Evolutionary conservation across 441 rosid genomes (phyloP).

Genomic region (Populus trichocarpa): DNA sequence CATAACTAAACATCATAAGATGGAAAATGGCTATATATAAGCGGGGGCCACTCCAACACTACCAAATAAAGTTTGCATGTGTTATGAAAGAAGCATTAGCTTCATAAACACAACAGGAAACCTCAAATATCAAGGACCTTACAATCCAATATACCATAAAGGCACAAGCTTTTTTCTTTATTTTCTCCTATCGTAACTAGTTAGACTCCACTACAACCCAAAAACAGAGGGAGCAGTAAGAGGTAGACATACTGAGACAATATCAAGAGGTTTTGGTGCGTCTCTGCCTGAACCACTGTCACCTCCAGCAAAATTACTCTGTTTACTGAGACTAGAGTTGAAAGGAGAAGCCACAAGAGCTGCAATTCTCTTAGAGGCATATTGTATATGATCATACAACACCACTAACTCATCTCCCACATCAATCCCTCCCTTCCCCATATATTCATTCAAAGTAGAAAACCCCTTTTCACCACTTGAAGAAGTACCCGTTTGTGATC

Average conservation of each 20-base stretch:
- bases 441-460: slow-evolving; percentile 47
- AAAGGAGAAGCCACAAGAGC: slow-evolving; percentile 89
- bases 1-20: not conserved
- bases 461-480: slow-evolving; percentile 25
- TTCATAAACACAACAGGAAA: not conserved
- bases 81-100: not conserved
- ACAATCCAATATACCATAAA: not conserved
- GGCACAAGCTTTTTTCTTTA: too few species aligned
- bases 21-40: not conserved
- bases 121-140: not conserved
- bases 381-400: slow-evolving; percentile 67
- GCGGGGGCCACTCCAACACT: not conserved
- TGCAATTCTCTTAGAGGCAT: slow-evolving; percentile 87
- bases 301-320: slow-evolving; percentile 25
- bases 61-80: not conserved
- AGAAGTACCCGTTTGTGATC: slow-evolving; percentile 31
- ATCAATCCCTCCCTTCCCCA: slow-evolving; percentile 51
- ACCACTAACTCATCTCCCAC: slow-evolving; percentile 73
- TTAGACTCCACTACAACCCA: too few species aligned
- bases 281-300: slow-evolving; percentile 57
- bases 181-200: not conserved
- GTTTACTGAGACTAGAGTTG: slow-evolving; percentile 63
- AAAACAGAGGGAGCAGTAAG: not conserved
- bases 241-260: slow-evolving; percentile 53
- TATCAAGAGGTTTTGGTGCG: slow-evolving; percentile 84